phyloP scores from a whole-genome alignment of 73 alveolate species.

The Symbiodinium natans region DNA sequence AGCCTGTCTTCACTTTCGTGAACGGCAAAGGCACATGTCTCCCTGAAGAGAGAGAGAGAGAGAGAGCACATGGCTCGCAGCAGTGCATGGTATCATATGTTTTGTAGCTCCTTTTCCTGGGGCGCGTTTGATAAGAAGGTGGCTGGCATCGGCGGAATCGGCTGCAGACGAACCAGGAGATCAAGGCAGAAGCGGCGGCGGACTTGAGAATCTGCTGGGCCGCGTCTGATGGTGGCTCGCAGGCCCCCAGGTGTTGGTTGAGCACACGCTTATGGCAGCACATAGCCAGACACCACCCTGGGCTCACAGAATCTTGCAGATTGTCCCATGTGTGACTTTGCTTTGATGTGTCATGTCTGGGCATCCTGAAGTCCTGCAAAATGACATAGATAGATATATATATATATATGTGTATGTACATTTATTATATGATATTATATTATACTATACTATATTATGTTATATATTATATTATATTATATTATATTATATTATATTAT shows the following conservation, averaged over 20 bases:
- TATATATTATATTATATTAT: too few relatives aligned
- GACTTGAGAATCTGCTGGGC: slow-evolving; percentile 66
- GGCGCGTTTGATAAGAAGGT: neutral
- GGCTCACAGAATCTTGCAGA: neutral
- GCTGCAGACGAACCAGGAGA: slow-evolving; percentile 34
- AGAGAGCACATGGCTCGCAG: too few relatives aligned
- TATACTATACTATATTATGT: too few relatives aligned
- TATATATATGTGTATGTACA: too few relatives aligned
- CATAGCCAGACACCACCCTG: neutral
- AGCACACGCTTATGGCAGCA: neutral
- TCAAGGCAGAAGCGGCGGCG: neutral
- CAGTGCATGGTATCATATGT: neutral
- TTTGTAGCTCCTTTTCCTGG: neutral
- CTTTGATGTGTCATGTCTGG: too few relatives aligned
- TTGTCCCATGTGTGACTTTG: neutral
- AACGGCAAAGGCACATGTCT: slow-evolving; percentile 28
- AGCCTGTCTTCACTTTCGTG: slow-evolving; percentile 30
- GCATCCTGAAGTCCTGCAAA: too few relatives aligned
- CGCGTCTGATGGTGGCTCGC: slow-evolving; percentile 31
- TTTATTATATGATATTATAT: too few relatives aligned
- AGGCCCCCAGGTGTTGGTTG: neutral
- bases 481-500: too few relatives aligned
- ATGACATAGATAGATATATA: neutral
- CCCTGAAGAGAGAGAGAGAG: too few relatives aligned
- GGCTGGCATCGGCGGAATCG: slow-evolving; percentile 87